Percentiles rank a stretch among this genome's conserved stretches.
Evolutionary conservation across 257 asterid genomes (phyloP).

Genomic region (Ilex asprella): DNA sequence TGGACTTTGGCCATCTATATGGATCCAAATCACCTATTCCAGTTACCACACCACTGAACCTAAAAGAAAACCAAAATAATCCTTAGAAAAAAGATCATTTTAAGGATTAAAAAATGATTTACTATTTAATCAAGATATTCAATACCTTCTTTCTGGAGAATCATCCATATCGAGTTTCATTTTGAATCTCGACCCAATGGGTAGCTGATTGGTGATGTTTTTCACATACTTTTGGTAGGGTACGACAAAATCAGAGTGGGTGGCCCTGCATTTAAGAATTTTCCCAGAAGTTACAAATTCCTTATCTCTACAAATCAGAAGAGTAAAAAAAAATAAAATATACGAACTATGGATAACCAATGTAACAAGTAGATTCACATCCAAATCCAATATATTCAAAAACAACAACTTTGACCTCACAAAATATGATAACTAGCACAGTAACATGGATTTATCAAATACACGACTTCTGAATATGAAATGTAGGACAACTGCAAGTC

Average conservation of each 20-base stretch:
- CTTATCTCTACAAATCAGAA: no score
- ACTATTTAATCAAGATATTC: not conserved
- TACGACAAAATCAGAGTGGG: constrained; percentile 65
- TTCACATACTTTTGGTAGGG: constrained; percentile 67
- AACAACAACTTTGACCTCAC: no score
- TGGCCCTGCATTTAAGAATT: constrained; percentile 13
- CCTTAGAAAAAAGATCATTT: no score
- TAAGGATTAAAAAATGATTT: not conserved
- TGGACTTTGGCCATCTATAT: constrained; percentile 81
- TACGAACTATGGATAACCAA: constrained; percentile 67
- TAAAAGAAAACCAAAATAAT: constrained; percentile 12
- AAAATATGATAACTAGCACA: no score
- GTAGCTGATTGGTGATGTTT: constrained; percentile 44
- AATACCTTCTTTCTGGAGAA: constrained; percentile 91
- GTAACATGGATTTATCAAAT: no score
- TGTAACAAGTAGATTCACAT: not conserved
- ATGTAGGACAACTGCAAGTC: constrained; percentile 14
- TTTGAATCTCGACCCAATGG: constrained; percentile 78
- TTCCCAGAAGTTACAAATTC: constrained; percentile 9
- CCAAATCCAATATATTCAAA: no score
- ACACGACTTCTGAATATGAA: no score
- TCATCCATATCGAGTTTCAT: constrained; percentile 81
- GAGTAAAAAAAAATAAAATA: not conserved
- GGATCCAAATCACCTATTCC: constrained; percentile 76
- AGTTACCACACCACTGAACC: constrained; percentile 90